These are phyloP conservation scores for Hypoxylon sp. DNA, from an alignment of 2,329 filamentous ascomycete species.

Conservation along the genomic window DNA sequence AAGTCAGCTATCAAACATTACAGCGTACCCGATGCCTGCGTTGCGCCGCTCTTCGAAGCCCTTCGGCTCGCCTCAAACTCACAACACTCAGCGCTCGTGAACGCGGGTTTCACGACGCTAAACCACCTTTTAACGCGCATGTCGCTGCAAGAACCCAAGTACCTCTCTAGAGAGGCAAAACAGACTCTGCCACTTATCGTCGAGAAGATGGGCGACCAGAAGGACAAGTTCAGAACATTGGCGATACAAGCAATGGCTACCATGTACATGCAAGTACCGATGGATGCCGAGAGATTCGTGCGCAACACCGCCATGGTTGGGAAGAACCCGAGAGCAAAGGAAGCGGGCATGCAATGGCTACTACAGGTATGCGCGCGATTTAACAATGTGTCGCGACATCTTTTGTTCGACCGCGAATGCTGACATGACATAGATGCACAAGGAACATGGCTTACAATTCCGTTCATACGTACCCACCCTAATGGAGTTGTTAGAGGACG, in stretches of 20 bases:
- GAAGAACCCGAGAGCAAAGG: slow-evolving; percentile 87
- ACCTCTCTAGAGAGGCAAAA: slow-evolving; percentile 77
- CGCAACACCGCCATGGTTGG: slow-evolving; percentile 83
- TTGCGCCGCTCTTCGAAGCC: slow-evolving; percentile 85
- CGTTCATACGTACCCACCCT: slow-evolving; percentile 85
- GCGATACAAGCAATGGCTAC: slow-evolving; percentile 83
- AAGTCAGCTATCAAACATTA: slow-evolving; percentile 95
- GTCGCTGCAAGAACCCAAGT: slow-evolving; percentile 85
- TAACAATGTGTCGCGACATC: slow-evolving; percentile 11
- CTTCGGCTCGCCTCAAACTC: slow-evolving; percentile 81
- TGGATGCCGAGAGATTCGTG: slow-evolving; percentile 84
- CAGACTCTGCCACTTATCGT: slow-evolving; percentile 81
- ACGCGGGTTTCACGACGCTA: slow-evolving; percentile 88
- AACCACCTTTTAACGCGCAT: slow-evolving; percentile 90
- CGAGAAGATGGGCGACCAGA: slow-evolving; percentile 89
- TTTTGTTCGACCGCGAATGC: slow-evolving; percentile 39
- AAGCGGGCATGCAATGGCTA: slow-evolving; percentile 88
- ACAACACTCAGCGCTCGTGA: slow-evolving; percentile 82
- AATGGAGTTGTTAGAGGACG: slow-evolving; percentile 90
- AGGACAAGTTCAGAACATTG: slow-evolving; percentile 84
- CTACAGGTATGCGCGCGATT: slow-evolving; percentile 70
- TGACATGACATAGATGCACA: slow-evolving; percentile 77
- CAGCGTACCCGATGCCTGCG: slow-evolving; percentile 82
- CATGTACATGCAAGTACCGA: slow-evolving; percentile 77
- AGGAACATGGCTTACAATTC: slow-evolving; percentile 84